A percentile compares a stretch with the other conserved stretches of the same genome.
Conservation (phyloP, 345 rosid genomes). For the Citrus unshiu region DNA sequence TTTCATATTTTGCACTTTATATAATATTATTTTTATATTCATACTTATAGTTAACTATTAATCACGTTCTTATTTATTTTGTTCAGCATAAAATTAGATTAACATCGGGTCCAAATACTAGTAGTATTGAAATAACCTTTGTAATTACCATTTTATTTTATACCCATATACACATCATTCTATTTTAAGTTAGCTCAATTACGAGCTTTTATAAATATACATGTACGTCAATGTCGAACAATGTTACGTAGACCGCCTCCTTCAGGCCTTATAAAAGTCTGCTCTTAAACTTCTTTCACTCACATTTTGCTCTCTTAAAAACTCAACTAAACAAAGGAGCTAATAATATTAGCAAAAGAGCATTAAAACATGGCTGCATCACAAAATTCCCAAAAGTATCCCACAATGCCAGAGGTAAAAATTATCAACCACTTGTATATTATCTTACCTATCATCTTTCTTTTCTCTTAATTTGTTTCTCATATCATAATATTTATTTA, state of each 20-base stretch:
- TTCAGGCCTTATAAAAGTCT: conserved; percentile 12
- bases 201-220: not conserved
- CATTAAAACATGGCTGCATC: conserved; percentile 37
- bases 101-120: no score
- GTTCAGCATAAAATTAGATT: no score
- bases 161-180: no score
- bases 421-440: not conserved
- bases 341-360: not conserved
- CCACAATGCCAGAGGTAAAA: conserved; percentile 69
- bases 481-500: not conserved
- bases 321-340: not conserved
- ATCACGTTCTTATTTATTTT: no score
- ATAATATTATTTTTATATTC: no score
- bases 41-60: no score
- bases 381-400: conserved; percentile 38
- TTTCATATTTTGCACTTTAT: no score
- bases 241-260: not conserved
- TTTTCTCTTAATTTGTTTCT: not conserved
- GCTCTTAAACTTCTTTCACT: conserved; percentile 1
- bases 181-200: no score
- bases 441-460: not conserved
- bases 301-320: not conserved
- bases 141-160: no score
- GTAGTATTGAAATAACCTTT: no score
- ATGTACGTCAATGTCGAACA: no score